These are phyloP conservation scores for Phoma sp. DNA, from an alignment of 2,329 filamentous ascomycete species.

Conservation along the genomic window DNA sequence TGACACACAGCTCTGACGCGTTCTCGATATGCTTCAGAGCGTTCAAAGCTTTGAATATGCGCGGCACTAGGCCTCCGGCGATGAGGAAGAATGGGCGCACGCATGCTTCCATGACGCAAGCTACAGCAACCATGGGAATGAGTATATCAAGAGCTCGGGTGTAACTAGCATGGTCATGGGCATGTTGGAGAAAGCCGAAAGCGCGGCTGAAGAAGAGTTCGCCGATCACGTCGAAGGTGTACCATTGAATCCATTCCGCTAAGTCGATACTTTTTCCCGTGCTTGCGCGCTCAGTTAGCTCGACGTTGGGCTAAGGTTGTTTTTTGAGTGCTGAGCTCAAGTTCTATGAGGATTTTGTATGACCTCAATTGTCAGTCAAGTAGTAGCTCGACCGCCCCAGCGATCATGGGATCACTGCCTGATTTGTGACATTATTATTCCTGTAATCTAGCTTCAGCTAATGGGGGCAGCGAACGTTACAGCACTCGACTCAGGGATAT, in stretches of 20 bases:
- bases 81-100: constrained; percentile 1
- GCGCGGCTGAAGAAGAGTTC: constrained; percentile 15
- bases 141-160: constrained; percentile 41
- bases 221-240: constrained; percentile 16
- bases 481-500: no score
- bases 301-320: no score
- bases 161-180: constrained; percentile 24
- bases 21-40: constrained; percentile 11
- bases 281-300: not conserved
- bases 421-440: no score
- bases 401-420: no score
- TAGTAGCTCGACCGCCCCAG: no score
- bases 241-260: constrained; percentile 1
- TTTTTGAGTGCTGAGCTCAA: no score
- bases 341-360: no score
- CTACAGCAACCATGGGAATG: constrained; percentile 34
- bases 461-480: no score
- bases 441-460: no score
- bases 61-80: constrained; percentile 12
- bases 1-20: not conserved
- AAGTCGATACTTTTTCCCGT: not conserved
- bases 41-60: constrained; percentile 16
- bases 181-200: constrained; percentile 26
- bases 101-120: not conserved
- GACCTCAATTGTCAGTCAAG: no score